phyloP scores from a whole-genome alignment of 306 rosid species.

The Cucurbita maxima region DNA sequence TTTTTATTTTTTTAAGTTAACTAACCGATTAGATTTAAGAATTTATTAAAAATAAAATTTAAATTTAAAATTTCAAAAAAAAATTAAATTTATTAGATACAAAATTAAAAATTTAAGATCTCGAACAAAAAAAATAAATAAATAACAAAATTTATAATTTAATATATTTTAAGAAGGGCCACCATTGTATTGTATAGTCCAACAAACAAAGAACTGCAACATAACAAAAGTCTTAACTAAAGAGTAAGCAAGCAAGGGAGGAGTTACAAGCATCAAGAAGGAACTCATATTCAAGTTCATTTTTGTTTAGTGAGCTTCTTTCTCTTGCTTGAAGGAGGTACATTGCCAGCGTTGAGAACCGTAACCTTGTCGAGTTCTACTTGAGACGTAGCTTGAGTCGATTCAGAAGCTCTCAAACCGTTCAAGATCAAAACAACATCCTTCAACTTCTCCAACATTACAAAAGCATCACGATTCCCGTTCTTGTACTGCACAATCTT shows the following conservation, averaged over 20 bases:
- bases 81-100: too few species aligned
- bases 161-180: neutral
- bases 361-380: neutral
- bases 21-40: too few species aligned
- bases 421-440: neutral
- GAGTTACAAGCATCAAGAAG: neutral
- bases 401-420: neutral
- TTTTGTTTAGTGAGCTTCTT: neutral
- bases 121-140: too few species aligned
- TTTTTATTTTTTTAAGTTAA: too few species aligned
- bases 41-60: too few species aligned
- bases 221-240: neutral
- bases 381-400: neutral
- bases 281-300: neutral
- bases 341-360: neutral
- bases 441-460: constrained; percentile 7
- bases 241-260: neutral
- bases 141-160: too few species aligned
- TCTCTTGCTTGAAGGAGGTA: neutral
- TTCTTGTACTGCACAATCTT: constrained; percentile 8
- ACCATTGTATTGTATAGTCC: neutral
- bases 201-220: neutral
- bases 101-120: too few species aligned
- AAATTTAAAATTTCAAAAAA: too few species aligned
- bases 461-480: neutral